Percentiles rank a stretch among this genome's conserved stretches.
These are phyloP conservation scores for Lophiostoma macrostomum DNA, from an alignment of 495 filamentous ascomycete genomes.

Conservation along the genomic window DNA sequence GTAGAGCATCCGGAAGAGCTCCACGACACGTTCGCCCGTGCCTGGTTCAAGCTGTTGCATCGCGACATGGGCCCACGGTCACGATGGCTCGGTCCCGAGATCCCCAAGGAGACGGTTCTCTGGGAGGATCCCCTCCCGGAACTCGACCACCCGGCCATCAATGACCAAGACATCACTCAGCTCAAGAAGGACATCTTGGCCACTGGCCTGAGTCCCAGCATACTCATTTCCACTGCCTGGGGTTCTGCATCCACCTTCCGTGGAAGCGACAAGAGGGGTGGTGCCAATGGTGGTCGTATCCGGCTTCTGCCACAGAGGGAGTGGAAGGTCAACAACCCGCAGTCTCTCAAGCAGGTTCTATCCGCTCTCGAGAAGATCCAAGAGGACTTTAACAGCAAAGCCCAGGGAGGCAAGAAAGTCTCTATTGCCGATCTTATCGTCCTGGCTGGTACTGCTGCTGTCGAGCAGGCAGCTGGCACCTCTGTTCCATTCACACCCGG, in stretches of 20 bases:
- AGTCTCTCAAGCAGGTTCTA: slow-evolving; percentile 56
- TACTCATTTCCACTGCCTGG: slow-evolving; percentile 63
- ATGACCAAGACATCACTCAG: slow-evolving; percentile 54
- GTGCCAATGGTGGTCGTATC: slow-evolving; percentile 71
- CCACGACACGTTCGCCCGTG: slow-evolving; percentile 61
- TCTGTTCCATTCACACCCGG: slow-evolving; percentile 39
- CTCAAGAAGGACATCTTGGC: slow-evolving; percentile 64
- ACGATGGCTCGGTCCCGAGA: slow-evolving; percentile 67
- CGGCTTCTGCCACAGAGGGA: slow-evolving; percentile 65
- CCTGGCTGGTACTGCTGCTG: slow-evolving; percentile 51
- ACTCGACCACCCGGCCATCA: slow-evolving; percentile 53
- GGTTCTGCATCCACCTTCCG: slow-evolving; percentile 71
- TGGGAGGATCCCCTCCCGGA: slow-evolving; percentile 67
- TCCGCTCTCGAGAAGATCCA: slow-evolving; percentile 58
- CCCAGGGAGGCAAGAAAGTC: slow-evolving; percentile 59
- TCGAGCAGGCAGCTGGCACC: slow-evolving; percentile 37
- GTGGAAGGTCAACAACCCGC: slow-evolving; percentile 67
- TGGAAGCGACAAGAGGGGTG: slow-evolving; percentile 70
- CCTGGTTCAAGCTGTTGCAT: slow-evolving; percentile 77
- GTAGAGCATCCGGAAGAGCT: slow-evolving; percentile 63
- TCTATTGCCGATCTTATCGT: slow-evolving; percentile 72
- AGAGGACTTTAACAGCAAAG: slow-evolving; percentile 55
- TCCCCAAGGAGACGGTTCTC: slow-evolving; percentile 57
- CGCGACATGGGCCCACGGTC: slow-evolving; percentile 67
- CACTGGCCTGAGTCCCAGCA: slow-evolving; percentile 52